Evolutionary conservation across 106 monocot genomes (phyloP), one percentile per base, ranked within the genome.

Genomic region (Dioscorea dumetorum): DNA sequence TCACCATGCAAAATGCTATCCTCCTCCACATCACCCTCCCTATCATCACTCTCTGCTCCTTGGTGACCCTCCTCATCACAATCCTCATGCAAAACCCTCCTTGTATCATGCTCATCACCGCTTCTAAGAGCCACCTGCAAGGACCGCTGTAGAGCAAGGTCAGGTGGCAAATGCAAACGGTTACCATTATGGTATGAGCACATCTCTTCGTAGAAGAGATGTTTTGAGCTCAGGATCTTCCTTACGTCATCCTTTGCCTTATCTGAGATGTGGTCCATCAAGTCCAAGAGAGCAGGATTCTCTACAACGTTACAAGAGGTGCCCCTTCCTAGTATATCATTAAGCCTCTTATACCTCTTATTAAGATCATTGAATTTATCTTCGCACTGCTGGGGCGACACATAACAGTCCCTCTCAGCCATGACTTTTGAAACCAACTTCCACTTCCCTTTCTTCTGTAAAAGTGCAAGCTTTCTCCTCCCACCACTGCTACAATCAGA

Each of bases 351-450:
- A 62, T 95, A 95, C 73, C 95, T 81, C 73, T 91, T 95, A 62
- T 95, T 95, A 2, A 95, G 77, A 67, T 95, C 95, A 74, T 95
- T 91, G 64, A 95, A 95, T 83, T 95, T 95, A 68, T 91, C 95
- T 62, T 95, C 95, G 18, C 95, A 95, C 49, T 95, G 95, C 48
- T 95, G 95, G 4, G 91, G 91, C 0, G 95, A 95, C 4, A 91
- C 91, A 69, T 71, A 81, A 35, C 80, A 94, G 18, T 83, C 85
- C 65, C 87, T 82, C 70, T 90, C 85, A 33, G 81, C 87, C 84
- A 94, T 76, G 24, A 85, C 90, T 69, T 85, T 87, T 5, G 87
- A 90, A 57, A 94, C 76, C 7, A 77, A 82, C 63, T 90, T 94
- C 94, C 94, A 90, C 66, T 94, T 94, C 12, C 94, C 90, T 61